Percentiles rank a stretch among this genome's conserved stretches.
Conservation (phyloP, 2,329 filamentous ascomycete genomes). For the Thielaviopsis musarum region DNA sequence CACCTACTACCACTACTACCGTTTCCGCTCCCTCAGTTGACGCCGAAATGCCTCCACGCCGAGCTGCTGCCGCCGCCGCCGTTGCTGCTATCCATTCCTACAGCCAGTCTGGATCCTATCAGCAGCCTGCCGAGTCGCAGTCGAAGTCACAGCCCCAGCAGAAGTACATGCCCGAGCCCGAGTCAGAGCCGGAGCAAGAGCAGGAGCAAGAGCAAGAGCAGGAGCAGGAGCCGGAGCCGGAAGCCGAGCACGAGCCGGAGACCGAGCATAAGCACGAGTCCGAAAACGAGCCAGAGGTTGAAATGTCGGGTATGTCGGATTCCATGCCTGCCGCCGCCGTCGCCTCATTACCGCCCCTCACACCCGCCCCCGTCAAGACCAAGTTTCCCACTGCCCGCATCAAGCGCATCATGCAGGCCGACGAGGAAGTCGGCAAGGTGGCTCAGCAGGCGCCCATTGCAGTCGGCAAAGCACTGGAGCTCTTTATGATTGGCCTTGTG, state of each 20-base stretch:
- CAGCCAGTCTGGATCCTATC: slow-evolving; percentile 11
- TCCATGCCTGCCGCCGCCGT: slow-evolving; percentile 12
- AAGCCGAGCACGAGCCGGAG: slow-evolving; percentile 16
- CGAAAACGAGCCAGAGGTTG: slow-evolving; percentile 19
- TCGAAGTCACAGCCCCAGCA: background rate
- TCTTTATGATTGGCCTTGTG: slow-evolving; percentile 95
- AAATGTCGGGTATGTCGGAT: background rate
- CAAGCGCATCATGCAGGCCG: slow-evolving; percentile 98
- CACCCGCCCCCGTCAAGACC: slow-evolving; percentile 63
- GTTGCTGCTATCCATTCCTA: slow-evolving; percentile 7
- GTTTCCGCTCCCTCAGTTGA: slow-evolving; percentile 3
- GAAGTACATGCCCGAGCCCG: background rate
- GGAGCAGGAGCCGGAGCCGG: too few relatives aligned
- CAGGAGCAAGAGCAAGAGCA: background rate
- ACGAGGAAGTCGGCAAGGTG: slow-evolving; percentile 96
- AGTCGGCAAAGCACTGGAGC: slow-evolving; percentile 84
- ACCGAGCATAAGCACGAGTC: slow-evolving; percentile 24
- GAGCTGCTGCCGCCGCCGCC: slow-evolving; percentile 16
- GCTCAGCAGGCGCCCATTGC: slow-evolving; percentile 94
- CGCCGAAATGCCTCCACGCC: slow-evolving; percentile 21
- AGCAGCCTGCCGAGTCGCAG: background rate
- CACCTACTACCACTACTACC: slow-evolving; percentile 5
- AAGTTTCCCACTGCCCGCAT: slow-evolving; percentile 96
- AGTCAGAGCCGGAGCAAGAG: background rate
- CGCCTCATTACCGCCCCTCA: slow-evolving; percentile 27